Percentiles rank a stretch among this genome's conserved stretches.
Conservation (phyloP, 495 filamentous ascomycete species). For the Podospora sp. region DNA sequence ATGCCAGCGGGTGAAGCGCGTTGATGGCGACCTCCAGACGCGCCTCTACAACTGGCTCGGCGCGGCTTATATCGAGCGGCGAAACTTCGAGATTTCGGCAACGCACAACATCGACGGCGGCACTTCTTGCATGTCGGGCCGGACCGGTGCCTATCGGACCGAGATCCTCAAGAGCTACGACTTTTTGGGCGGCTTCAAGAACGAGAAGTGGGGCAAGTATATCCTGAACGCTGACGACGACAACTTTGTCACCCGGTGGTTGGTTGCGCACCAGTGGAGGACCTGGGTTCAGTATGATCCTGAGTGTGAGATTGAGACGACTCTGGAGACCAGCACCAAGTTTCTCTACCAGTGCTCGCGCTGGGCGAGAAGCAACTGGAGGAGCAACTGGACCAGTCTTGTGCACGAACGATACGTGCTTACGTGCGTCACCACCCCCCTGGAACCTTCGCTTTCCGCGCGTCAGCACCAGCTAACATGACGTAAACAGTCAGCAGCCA, state of each 20-base stretch:
- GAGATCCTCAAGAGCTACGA: conserved; percentile 75
- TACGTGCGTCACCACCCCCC: conserved; percentile 61
- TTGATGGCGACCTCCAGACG: conserved; percentile 58
- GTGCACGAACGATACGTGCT: conserved; percentile 68
- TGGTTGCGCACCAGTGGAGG: conserved; percentile 74
- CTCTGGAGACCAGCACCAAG: conserved; percentile 70
- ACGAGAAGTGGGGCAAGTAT: conserved; percentile 71
- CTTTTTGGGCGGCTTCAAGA: conserved; percentile 72
- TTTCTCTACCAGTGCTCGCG: conserved; percentile 78
- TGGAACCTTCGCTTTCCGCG: neutral
- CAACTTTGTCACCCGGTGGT: conserved; percentile 81
- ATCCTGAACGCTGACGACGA: conserved; percentile 83
- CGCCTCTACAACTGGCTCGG: conserved; percentile 76
- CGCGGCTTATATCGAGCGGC: conserved; percentile 77
- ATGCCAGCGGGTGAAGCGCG: conserved; percentile 74
- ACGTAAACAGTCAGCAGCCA: conserved; percentile 58
- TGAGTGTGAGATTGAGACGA: conserved; percentile 74
- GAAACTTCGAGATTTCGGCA: conserved; percentile 88
- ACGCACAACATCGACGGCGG: conserved; percentile 85
- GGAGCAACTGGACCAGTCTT: conserved; percentile 78
- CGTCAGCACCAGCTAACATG: conserved; percentile 8
- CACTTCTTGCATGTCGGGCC: conserved; percentile 83
- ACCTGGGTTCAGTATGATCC: conserved; percentile 76
- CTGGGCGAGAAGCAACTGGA: conserved; percentile 82
- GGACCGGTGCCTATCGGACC: conserved; percentile 81